Evolutionary conservation across 192 early-diverging fungal species (phyloP).

Genomic region (Coemansia guatemalensis): DNA sequence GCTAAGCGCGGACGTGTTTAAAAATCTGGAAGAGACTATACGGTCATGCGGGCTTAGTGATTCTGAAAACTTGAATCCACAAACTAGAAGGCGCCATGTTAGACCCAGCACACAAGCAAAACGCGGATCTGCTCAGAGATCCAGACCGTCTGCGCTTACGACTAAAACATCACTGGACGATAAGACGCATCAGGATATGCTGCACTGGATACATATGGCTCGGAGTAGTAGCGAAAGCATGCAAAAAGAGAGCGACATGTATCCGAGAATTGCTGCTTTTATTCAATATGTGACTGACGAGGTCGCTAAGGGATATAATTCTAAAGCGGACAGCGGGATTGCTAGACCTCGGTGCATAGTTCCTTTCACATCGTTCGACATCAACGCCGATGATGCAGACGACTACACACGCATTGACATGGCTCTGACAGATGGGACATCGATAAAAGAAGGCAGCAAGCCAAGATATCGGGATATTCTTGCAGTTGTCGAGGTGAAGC

Average conservation of each 20-base stretch:
- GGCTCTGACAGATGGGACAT: background rate
- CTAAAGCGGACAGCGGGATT: background rate
- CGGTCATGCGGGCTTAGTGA: no score
- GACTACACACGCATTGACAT: constrained; percentile 11
- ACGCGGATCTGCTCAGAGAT: no score
- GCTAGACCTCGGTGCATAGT: background rate
- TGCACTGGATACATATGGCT: no score
- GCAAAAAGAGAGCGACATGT: constrained; percentile 6
- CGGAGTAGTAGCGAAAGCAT: background rate
- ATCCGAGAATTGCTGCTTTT: background rate
- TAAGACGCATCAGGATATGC: no score
- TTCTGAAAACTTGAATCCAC: no score
- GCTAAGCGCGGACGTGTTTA: no score
- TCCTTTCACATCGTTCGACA: background rate
- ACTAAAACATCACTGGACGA: no score
- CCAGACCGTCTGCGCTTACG: no score
- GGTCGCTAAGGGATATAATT: background rate
- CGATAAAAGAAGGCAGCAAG: background rate
- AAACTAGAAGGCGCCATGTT: no score
- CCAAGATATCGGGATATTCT: background rate
- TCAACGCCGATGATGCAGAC: background rate
- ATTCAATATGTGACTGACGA: constrained; percentile 6
- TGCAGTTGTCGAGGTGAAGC: constrained; percentile 5
- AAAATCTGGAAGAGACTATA: no score
- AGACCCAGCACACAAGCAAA: no score